Percentiles rank a stretch among this genome's conserved stretches.
Conservation (phyloP, 1,284 basidiomycete species). For the Fomitopsis pinicola region DNA sequence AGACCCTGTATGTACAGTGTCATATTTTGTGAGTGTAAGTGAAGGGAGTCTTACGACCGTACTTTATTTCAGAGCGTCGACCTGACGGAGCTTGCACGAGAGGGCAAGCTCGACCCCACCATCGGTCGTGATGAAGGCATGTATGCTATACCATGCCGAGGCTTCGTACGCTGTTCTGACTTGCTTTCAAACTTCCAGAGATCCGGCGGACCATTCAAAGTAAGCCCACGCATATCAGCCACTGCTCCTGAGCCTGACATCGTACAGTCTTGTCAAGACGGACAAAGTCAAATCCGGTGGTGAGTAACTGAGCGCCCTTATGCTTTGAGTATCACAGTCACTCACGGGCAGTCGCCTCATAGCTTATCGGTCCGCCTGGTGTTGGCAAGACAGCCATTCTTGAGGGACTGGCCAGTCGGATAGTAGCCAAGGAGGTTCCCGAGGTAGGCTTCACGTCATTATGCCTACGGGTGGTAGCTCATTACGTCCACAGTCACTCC, state of each 20-base stretch:
- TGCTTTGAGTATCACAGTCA: not conserved
- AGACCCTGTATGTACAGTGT: not conserved
- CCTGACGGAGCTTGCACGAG: conserved; percentile 76
- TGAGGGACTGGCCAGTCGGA: conserved; percentile 86
- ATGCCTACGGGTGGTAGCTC: not conserved
- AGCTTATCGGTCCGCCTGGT: conserved; percentile 79
- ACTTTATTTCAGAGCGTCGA: conserved; percentile 62
- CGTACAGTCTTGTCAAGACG: conserved; percentile 67
- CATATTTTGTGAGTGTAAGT: not conserved
- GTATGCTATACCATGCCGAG: conserved; percentile 10
- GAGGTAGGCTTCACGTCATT: conserved; percentile 47
- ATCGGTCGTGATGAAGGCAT: conserved; percentile 84
- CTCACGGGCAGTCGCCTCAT: not conserved
- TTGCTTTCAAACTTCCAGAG: conserved; percentile 40
- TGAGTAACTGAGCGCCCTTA: conserved; percentile 27
- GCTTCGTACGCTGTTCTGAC: not conserved
- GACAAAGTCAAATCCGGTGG: conserved; percentile 88
- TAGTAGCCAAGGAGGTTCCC: conserved; percentile 88
- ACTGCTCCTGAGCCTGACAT: not conserved
- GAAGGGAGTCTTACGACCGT: not conserved
- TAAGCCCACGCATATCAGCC: conserved; percentile 27
- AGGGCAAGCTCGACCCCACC: conserved; percentile 86
- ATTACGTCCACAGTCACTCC: conserved; percentile 54
- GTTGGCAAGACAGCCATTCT: conserved; percentile 92
- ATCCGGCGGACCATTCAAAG: conserved; percentile 90